Conservation (phyloP, 202 grass and related monocot species). For the Digitaria exilis region DNA sequence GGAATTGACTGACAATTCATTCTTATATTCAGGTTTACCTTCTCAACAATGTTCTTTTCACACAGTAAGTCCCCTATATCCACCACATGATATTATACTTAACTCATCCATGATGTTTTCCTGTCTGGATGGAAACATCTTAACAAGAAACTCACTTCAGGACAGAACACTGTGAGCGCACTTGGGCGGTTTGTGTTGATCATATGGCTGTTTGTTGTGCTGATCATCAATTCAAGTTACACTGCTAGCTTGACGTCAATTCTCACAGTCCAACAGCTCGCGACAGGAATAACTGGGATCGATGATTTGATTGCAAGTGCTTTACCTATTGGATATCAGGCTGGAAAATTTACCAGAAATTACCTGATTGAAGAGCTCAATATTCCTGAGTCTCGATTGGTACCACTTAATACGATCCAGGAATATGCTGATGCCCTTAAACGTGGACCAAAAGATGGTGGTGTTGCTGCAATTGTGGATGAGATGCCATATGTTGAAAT, state of each 20-base stretch:
- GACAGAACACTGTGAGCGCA: constrained; percentile 69
- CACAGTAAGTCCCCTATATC: constrained; percentile 71
- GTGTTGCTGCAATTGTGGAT: constrained; percentile 91
- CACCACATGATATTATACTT: constrained; percentile 2
- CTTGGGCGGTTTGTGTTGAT: constrained; percentile 89
- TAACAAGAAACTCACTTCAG: constrained; percentile 51
- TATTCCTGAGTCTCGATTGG: constrained; percentile 62
- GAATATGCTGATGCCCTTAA: constrained; percentile 75
- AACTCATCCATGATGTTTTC: constrained; percentile 18
- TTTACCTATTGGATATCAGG: constrained; percentile 83
- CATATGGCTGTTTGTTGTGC: constrained; percentile 88
- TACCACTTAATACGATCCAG: constrained; percentile 66
- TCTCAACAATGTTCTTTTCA: constrained; percentile 93
- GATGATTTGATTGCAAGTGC: constrained; percentile 72
- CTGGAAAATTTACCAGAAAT: constrained; percentile 82
- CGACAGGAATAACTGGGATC: constrained; percentile 76
- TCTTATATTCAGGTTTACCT: constrained; percentile 73
- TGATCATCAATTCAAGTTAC: constrained; percentile 98
- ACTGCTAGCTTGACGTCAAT: constrained; percentile 92
- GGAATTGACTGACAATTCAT: constrained; percentile 35
- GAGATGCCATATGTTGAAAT: constrained; percentile 74
- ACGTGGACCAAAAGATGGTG: constrained; percentile 65
- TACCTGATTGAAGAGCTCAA: constrained; percentile 86
- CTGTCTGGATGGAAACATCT: constrained; percentile 34
- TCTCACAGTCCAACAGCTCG: constrained; percentile 89